phyloP scores from a whole-genome alignment of 1,284 basidiomycete genomes.

The Sporisorium exsertum region DNA sequence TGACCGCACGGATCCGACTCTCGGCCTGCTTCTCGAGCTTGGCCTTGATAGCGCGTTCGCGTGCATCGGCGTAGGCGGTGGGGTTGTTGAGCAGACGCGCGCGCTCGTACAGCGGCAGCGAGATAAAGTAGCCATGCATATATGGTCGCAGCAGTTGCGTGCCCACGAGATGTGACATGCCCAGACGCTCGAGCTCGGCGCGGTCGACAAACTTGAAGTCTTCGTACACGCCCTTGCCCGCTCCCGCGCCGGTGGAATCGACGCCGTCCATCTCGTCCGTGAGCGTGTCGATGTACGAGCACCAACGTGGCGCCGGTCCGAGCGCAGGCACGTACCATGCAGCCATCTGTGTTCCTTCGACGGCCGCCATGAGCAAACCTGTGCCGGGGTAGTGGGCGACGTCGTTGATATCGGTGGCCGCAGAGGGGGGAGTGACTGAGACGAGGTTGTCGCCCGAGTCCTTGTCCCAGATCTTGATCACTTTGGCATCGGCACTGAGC shows the following conservation, averaged over 20 bases:
- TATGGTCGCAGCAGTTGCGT: slow-evolving; percentile 96
- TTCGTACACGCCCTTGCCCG: slow-evolving; percentile 77
- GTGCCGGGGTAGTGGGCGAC: slow-evolving; percentile 67
- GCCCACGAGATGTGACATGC: slow-evolving; percentile 90
- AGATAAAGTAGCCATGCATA: slow-evolving; percentile 99
- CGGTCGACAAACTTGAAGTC: slow-evolving; percentile 98
- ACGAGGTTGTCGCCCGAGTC: slow-evolving; percentile 81
- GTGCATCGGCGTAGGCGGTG: slow-evolving; percentile 92
- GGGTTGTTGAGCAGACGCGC: slow-evolving; percentile 96
- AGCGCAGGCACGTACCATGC: slow-evolving; percentile 87
- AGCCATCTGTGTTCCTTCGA: slow-evolving; percentile 67
- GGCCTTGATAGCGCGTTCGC: slow-evolving; percentile 85
- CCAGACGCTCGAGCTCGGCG: slow-evolving; percentile 78
- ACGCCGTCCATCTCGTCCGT: slow-evolving; percentile 84
- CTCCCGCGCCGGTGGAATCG: slow-evolving; percentile 73
- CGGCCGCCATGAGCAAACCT: slow-evolving; percentile 65
- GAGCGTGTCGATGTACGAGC: slow-evolving; percentile 95
- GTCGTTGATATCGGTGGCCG: slow-evolving; percentile 79
- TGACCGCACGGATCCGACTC: slow-evolving; percentile 79
- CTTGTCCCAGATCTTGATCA: slow-evolving; percentile 76
- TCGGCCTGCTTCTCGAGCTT: slow-evolving; percentile 94
- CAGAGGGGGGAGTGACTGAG: slow-evolving; percentile 88
- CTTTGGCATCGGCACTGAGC: slow-evolving; percentile 65
- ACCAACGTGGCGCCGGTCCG: slow-evolving; percentile 96
- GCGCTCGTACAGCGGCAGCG: slow-evolving; percentile 93